phyloP scores from a whole-genome alignment of 176 grass and related monocot species.

The Aegilops tauschii region DNA sequence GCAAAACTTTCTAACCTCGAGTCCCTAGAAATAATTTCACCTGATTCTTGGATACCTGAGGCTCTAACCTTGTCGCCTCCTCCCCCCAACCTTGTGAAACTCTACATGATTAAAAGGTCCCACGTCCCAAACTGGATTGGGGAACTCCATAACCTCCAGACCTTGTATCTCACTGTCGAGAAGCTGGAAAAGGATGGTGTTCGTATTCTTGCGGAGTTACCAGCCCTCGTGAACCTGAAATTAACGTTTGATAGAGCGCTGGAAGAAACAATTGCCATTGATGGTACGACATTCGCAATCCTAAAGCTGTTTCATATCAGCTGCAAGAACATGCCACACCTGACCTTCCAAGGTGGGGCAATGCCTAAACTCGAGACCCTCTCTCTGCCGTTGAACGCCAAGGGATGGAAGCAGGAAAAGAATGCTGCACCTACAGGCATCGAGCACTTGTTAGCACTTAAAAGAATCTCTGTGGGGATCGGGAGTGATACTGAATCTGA shows the following conservation, averaged over 20 bases:
- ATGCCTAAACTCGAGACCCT: background rate
- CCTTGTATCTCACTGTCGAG: background rate
- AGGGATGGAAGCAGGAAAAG: background rate
- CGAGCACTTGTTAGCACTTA: slow-evolving; percentile 3
- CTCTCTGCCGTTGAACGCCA: background rate
- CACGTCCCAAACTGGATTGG: background rate
- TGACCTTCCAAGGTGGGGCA: background rate
- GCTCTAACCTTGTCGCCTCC: no score
- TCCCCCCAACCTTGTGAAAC: no score
- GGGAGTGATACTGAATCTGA: background rate
- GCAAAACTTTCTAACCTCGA: no score
- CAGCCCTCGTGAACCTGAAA: background rate
- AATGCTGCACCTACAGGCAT: background rate
- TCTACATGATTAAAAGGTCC: no score
- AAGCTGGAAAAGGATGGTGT: background rate
- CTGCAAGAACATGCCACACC: background rate
- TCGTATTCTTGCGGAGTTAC: background rate
- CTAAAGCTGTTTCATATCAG: background rate
- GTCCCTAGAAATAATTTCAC: no score
- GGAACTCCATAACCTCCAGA: background rate
- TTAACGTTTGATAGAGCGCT: background rate
- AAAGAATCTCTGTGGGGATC: background rate
- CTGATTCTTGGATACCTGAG: no score
- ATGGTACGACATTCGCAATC: background rate
- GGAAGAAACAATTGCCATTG: background rate